Evolutionary conservation across 192 early-diverging fungal species (phyloP).

Genomic region (Ambispora gerdemannii): DNA sequence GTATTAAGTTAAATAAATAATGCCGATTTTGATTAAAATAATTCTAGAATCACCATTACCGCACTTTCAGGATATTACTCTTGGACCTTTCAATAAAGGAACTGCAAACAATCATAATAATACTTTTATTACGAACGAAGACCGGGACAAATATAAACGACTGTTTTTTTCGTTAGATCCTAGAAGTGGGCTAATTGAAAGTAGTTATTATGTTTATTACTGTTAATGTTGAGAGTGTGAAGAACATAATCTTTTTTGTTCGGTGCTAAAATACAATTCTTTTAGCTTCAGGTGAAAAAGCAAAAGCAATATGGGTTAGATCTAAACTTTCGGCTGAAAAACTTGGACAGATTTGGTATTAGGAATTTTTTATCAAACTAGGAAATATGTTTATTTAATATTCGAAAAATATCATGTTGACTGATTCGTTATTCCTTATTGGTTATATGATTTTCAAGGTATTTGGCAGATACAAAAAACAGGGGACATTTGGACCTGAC

Average conservation of each 20-base stretch:
- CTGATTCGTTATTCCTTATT: too few species aligned
- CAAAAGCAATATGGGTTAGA: conserved; percentile 72
- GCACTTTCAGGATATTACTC: conserved; percentile 53
- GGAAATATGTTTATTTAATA: neutral
- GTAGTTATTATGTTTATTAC: conserved; percentile 15
- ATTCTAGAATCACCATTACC: conserved; percentile 50
- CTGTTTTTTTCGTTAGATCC: conserved; percentile 38
- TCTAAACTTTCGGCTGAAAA: conserved; percentile 76
- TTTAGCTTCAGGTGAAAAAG: conserved; percentile 63
- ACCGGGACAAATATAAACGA: conserved; percentile 37
- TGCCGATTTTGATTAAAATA: conserved; percentile 1
- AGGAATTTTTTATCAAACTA: neutral
- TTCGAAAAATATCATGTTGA: too few species aligned
- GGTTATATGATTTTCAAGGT: conserved; percentile 40
- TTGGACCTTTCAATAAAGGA: neutral
- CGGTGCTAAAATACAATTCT: too few species aligned
- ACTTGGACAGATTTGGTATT: conserved; percentile 79
- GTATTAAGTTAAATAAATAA: too few species aligned
- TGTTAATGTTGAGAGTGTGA: too few species aligned
- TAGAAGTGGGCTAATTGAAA: conserved; percentile 33
- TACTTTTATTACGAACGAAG: conserved; percentile 32
- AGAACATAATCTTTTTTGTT: too few species aligned
- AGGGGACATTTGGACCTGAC: conserved; percentile 69
- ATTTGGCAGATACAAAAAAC: conserved; percentile 70
- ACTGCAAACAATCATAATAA: conserved; percentile 33